These are phyloP conservation scores for Auricularia auricula-judae DNA, from an alignment of 768 basidiomycete genomes.

Conservation along the genomic window DNA sequence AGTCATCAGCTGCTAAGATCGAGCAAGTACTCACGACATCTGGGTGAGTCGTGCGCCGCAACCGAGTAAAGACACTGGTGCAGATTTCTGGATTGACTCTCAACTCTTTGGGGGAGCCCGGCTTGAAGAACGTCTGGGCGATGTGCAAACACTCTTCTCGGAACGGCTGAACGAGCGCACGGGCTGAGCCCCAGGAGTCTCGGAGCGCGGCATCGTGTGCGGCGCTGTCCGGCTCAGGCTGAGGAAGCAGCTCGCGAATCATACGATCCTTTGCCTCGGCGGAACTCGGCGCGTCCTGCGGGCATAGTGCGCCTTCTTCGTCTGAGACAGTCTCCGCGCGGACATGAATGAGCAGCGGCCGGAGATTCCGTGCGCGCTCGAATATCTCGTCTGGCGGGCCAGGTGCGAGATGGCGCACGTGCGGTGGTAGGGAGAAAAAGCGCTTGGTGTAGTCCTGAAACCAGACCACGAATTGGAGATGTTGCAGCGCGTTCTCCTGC, in stretches of 20 bases:
- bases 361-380: slow-evolving; percentile 1
- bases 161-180: slow-evolving; percentile 10
- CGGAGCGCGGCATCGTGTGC: background rate
- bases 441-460: slow-evolving; percentile 27
- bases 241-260: background rate
- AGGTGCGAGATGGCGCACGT: slow-evolving; percentile 10
- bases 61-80: slow-evolving; percentile 18
- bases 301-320: background rate
- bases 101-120: slow-evolving; percentile 13
- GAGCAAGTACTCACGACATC: slow-evolving; percentile 19
- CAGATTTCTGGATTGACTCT: slow-evolving; percentile 16
- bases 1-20: background rate
- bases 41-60: slow-evolving; percentile 24
- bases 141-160: slow-evolving; percentile 16
- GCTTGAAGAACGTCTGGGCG: slow-evolving; percentile 15
- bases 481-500: slow-evolving; percentile 23
- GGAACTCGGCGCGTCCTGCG: background rate
- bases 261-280: background rate
- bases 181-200: background rate
- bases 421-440: slow-evolving; percentile 18
- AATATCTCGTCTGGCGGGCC: background rate
- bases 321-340: background rate
- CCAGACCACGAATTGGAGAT: slow-evolving; percentile 27
- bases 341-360: background rate
- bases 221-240: background rate